Percentiles rank a stretch among this genome's conserved stretches.
Evolutionary conservation across 345 rosid genomes (phyloP).

Genomic region (Citrus reticulata): DNA sequence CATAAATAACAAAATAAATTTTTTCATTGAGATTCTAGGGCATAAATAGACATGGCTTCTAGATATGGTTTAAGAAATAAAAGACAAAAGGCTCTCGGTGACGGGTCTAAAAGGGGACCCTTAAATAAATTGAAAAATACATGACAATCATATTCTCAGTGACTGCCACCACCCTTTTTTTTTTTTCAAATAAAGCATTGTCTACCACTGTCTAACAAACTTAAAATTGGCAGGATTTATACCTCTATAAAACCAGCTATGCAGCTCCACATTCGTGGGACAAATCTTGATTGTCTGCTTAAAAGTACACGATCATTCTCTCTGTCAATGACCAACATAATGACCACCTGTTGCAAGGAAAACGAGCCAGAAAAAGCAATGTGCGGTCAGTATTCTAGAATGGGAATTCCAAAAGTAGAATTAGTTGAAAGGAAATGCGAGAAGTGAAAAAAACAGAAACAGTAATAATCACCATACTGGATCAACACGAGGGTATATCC

Average conservation of each 20-base stretch:
- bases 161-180: background rate
- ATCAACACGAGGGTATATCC: slow-evolving; percentile 88
- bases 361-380: slow-evolving; percentile 9
- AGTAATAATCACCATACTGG: slow-evolving; percentile 43
- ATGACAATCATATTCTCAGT: background rate
- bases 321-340: slow-evolving; percentile 87
- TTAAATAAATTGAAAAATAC: background rate
- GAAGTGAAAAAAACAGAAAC: slow-evolving; percentile 1
- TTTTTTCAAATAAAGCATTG: no score
- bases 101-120: background rate
- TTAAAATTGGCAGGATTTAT: slow-evolving; percentile 4
- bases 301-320: slow-evolving; percentile 82
- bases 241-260: slow-evolving; percentile 96
- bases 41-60: background rate
- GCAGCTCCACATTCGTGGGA: slow-evolving; percentile 98
- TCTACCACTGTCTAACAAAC: background rate
- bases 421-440: background rate
- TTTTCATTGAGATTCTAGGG: background rate
- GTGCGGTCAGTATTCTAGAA: background rate
- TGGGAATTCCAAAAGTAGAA: background rate
- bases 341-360: slow-evolving; percentile 63
- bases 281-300: slow-evolving; percentile 80
- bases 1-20: background rate
- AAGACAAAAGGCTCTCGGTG: background rate
- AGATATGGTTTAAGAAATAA: background rate